These are phyloP conservation scores for Fusarium staphyleae DNA, from an alignment of 2,329 filamentous ascomycete species.

Conservation along the genomic window DNA sequence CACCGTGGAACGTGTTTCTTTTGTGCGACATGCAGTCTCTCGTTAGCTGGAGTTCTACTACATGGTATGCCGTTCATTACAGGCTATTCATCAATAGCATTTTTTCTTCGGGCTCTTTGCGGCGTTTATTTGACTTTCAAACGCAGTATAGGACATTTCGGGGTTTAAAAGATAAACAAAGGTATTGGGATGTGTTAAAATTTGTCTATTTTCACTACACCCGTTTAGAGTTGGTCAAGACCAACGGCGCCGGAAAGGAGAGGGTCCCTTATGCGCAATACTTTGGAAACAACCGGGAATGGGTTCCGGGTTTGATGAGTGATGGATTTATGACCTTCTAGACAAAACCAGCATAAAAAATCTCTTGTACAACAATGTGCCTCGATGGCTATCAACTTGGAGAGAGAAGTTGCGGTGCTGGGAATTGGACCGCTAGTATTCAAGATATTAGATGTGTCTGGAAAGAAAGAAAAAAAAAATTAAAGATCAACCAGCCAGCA, in stretches of 20 bases:
- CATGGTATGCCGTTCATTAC: not conserved
- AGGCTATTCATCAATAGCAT: conserved; percentile 4
- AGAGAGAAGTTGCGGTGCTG: conserved; percentile 15
- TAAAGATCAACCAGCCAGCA: conserved; percentile 1
- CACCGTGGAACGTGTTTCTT: conserved; percentile 18
- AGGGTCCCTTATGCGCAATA: not conserved
- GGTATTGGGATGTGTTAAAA: conserved; percentile 22
- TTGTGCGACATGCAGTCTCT: conserved; percentile 23
- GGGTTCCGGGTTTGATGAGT: conserved; percentile 26
- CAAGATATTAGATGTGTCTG: conserved; percentile 7
- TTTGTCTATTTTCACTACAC: not conserved
- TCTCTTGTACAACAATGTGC: conserved; percentile 29
- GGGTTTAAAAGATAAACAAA: conserved; percentile 28
- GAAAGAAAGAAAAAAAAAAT: conserved; percentile 1
- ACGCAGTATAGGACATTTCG: conserved; percentile 27
- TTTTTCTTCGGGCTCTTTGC: conserved; percentile 8
- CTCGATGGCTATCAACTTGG: conserved; percentile 16
- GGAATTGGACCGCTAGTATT: conserved; percentile 5
- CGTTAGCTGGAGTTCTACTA: conserved; percentile 8
- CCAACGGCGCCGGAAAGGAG: conserved; percentile 1
- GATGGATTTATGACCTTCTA: conserved; percentile 37
- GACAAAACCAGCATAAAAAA: conserved; percentile 30
- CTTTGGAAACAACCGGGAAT: conserved; percentile 21
- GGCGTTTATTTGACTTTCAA: conserved; percentile 23
- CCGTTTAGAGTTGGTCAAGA: conserved; percentile 4